A percentile compares a stretch with the other conserved stretches of the same genome.
These are phyloP conservation scores for Microcera coccophila DNA, from an alignment of 2,329 filamentous ascomycete species.

Conservation along the genomic window DNA sequence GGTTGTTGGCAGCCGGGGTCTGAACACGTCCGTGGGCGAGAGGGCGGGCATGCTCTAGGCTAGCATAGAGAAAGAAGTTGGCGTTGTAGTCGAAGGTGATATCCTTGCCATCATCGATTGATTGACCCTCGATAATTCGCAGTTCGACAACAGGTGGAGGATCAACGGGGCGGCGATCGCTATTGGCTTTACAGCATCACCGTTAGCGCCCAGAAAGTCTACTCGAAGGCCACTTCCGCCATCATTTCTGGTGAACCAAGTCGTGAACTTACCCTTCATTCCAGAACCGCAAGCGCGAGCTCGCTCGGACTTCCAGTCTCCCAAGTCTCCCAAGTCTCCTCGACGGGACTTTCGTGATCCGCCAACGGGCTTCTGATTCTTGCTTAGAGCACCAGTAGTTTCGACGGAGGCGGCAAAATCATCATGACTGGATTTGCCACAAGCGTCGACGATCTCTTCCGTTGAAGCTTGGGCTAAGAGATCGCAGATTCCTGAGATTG, in stretches of 20 bases:
- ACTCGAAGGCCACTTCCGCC: not conserved
- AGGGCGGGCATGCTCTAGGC: conserved; percentile 77
- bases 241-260: not conserved
- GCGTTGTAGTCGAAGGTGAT: conserved; percentile 91
- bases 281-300: conserved; percentile 93
- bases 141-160: conserved; percentile 92
- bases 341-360: no score
- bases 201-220: conserved; percentile 15
- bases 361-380: no score
- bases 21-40: conserved; percentile 78
- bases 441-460: no score
- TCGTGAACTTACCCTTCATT: conserved; percentile 72
- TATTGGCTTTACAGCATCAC: conserved; percentile 34
- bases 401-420: not conserved
- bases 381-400: no score
- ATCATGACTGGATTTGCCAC: no score
- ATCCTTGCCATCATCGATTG: conserved; percentile 59
- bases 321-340: conserved; percentile 51
- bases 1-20: conserved; percentile 61
- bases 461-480: no score
- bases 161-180: conserved; percentile 85
- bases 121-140: conserved; percentile 71
- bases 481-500: no score
- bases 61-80: conserved; percentile 96
- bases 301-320: conserved; percentile 81